These are phyloP conservation scores for Umbelopsis vinacea DNA, from an alignment of 192 early-diverging fungal species.

Conservation along the genomic window DNA sequence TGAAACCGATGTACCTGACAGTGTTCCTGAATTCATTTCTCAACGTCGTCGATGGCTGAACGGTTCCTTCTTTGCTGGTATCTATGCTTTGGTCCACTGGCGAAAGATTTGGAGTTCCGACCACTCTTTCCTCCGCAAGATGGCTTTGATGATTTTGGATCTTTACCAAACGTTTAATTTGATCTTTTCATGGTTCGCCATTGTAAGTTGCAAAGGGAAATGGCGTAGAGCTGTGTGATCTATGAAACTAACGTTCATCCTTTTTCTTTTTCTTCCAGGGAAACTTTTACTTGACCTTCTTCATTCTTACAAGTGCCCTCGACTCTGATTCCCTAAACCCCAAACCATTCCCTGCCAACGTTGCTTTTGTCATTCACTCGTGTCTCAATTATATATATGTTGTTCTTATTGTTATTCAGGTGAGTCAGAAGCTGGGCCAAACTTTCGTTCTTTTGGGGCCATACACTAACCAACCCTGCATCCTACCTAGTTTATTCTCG, in stretches of 20 bases:
- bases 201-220: conserved; percentile 45
- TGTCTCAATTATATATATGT: conserved; percentile 49
- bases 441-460: no score
- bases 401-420: conserved; percentile 72
- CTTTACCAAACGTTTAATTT: conserved; percentile 71
- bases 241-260: conserved; percentile 6
- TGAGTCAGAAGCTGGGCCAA: no score
- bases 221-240: not conserved
- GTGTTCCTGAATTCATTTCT: conserved; percentile 74
- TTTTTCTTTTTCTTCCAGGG: conserved; percentile 48
- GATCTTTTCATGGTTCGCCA: conserved; percentile 66
- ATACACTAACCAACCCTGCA: conserved; percentile 49
- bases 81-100: conserved; percentile 72
- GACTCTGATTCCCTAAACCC: conserved; percentile 32
- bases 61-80: conserved; percentile 80
- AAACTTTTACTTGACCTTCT: conserved; percentile 92
- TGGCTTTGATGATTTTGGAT: conserved; percentile 64
- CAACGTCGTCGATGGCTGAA: conserved; percentile 85
- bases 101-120: conserved; percentile 68
- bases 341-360: conserved; percentile 40
- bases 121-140: conserved; percentile 65
- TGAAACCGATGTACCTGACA: conserved; percentile 80
- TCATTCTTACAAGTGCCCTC: conserved; percentile 72
- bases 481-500: conserved; percentile 67
- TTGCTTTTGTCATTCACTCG: conserved; percentile 37